Evolutionary conservation across 768 basidiomycete species (phyloP), one percentile per base, ranked within the genome.

Genomic region (Royoungia palumana): DNA sequence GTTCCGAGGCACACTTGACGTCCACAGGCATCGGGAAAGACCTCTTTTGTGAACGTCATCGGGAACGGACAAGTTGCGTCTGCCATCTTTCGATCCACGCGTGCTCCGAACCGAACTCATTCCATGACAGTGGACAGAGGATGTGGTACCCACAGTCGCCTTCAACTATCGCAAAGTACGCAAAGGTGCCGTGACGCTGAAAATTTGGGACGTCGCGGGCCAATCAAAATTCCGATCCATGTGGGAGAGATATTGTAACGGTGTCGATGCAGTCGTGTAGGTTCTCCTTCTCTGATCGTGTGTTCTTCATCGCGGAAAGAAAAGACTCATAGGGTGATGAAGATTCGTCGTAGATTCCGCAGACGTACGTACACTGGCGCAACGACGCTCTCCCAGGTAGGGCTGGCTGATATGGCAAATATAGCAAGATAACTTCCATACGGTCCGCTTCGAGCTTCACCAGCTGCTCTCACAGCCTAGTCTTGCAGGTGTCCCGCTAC

Each of bases 151-250:
- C 1, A 96, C 94, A 2, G 88, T 96, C 19, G 91, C 93, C 7
- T 96, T 93, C 74, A 94, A 93, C 58, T 83, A 93, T 60, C 78
- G 89, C 17, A 91, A 89, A 65, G 84, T 95, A 12, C 75, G 85
- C 53, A 92, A 90, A 60, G 92, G 91, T 12, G 94, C 92, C 51
- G 83, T 95, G 1, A 91, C 89, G 1, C 73, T 96, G 62, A 95
- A 93, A 66, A 83, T 96, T 41, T 96, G 94, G 94, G 94, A 96
- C 66, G 89, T 96, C 34, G 93, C 93, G 53, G 92, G 92, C 25
- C 93, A 95, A 72, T 88, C 92, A 6, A 91, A 89, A 64, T 96
- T 94, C 64, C 82, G 94, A 37, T 89, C 89, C 30, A 93, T 94
- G 85, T 96, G 91, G 90, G 91, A 94, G 67, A 76, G 94, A 37